A percentile compares a stretch with the other conserved stretches of the same genome.
Evolutionary conservation across 2,329 filamentous ascomycete genomes (phyloP).

Genomic region (Shiraia bambusicola): DNA sequence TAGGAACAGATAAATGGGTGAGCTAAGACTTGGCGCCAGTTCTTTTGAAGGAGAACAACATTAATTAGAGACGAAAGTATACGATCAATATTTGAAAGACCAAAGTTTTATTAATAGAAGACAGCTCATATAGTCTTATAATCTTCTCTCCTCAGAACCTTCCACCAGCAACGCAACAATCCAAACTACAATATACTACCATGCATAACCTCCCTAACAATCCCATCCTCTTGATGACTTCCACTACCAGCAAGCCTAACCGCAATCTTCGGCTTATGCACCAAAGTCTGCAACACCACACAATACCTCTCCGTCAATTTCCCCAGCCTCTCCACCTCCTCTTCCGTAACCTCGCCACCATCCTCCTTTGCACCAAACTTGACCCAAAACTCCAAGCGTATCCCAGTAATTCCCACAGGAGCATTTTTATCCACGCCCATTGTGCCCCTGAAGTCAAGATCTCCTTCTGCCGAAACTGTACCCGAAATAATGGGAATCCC

Average conservation of each 20-base stretch:
- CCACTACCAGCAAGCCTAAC: constrained; percentile 28
- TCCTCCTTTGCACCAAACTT: constrained; percentile 38
- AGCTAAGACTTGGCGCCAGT: too few relatives aligned
- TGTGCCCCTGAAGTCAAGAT: constrained; percentile 53
- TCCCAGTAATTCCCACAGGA: constrained; percentile 52
- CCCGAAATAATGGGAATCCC: constrained; percentile 48
- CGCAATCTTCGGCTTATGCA: constrained; percentile 33
- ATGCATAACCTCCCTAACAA: constrained; percentile 20
- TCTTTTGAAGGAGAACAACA: too few relatives aligned
- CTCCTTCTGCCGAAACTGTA: constrained; percentile 49
- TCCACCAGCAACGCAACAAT: neutral
- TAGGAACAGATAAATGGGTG: too few relatives aligned
- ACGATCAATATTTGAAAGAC: too few relatives aligned
- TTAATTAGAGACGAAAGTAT: too few relatives aligned
- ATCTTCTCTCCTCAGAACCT: too few relatives aligned
- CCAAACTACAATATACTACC: constrained; percentile 7
- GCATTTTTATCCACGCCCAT: constrained; percentile 51
- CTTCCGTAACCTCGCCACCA: constrained; percentile 43
- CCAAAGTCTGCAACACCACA: constrained; percentile 43
- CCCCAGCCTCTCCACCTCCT: constrained; percentile 49
- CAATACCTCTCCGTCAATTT: constrained; percentile 55
- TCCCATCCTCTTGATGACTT: constrained; percentile 20
- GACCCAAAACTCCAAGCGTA: constrained; percentile 49
- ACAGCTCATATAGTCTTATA: too few relatives aligned
- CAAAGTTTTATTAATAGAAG: too few relatives aligned